These are phyloP conservation scores for Melaleuca quinquenervia DNA, from an alignment of 345 rosid species.

Conservation along the genomic window DNA sequence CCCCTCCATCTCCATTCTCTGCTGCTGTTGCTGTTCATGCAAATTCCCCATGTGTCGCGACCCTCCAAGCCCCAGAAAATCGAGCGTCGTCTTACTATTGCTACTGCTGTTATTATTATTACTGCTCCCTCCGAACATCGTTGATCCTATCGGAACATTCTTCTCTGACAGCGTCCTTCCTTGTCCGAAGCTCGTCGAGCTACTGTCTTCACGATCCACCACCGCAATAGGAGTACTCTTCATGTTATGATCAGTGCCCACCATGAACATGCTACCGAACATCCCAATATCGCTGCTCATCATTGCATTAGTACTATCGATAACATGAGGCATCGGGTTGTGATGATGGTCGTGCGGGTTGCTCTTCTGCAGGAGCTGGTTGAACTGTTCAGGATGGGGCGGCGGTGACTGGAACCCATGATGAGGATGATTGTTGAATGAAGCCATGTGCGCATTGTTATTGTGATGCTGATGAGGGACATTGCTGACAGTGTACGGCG, in stretches of 20 bases:
- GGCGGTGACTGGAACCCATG: neutral
- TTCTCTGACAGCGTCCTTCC: slow-evolving; percentile 8
- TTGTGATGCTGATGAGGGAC: slow-evolving; percentile 13
- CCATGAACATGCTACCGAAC: slow-evolving; percentile 26
- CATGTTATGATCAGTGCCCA: slow-evolving; percentile 6
- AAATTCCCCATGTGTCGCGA: slow-evolving; percentile 8
- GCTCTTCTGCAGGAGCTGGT: slow-evolving; percentile 9
- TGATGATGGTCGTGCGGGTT: slow-evolving; percentile 10
- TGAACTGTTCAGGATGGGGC: neutral
- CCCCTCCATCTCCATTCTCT: neutral
- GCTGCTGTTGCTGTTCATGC: slow-evolving; percentile 31
- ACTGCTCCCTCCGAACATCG: slow-evolving; percentile 14
- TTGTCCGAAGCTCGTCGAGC: slow-evolving; percentile 6
- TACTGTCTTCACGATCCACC: slow-evolving; percentile 4
- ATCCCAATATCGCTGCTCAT: slow-evolving; percentile 30
- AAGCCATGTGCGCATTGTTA: neutral
- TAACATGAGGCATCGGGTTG: slow-evolving; percentile 14
- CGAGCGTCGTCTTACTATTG: slow-evolving; percentile 19
- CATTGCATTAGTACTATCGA: slow-evolving; percentile 12
- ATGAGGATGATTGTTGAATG: neutral
- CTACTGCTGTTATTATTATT: slow-evolving; percentile 1
- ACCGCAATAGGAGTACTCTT: slow-evolving; percentile 1
- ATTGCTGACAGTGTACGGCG: neutral
- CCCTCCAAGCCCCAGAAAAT: slow-evolving; percentile 55
- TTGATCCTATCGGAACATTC: slow-evolving; percentile 6